Conservation (phyloP, 306 rosid genomes). For the Pachyrhizus erosus region DNA sequence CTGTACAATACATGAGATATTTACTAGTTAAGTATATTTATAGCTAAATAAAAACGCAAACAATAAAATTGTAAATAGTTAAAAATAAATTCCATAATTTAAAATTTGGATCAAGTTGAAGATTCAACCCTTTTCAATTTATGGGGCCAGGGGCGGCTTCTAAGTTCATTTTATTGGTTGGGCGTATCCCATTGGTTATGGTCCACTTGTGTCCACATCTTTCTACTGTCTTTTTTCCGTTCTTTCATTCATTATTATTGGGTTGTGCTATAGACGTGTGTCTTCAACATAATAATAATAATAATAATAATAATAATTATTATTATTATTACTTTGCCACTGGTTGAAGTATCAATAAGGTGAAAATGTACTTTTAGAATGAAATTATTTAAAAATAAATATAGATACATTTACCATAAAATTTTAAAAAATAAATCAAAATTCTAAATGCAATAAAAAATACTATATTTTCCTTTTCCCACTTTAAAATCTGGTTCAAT, state of each 20-base stretch:
- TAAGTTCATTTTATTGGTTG: conserved; percentile 23
- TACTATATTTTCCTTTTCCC: neutral
- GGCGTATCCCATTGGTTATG: neutral
- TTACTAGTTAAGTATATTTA: neutral
- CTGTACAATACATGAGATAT: neutral
- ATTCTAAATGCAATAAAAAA: neutral
- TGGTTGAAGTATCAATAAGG: too few relatives aligned
- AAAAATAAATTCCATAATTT: neutral
- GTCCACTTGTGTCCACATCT: conserved; percentile 31
- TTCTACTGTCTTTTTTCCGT: neutral
- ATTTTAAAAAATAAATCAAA: neutral
- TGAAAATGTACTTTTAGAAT: too few relatives aligned
- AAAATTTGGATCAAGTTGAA: neutral
- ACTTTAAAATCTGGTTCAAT: neutral
- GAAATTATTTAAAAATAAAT: neutral
- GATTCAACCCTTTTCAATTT: neutral
- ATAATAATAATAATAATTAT: too few relatives aligned
- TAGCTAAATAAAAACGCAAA: neutral
- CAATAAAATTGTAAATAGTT: neutral
- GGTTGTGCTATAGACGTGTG: neutral
- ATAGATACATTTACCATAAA: neutral
- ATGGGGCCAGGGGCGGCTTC: conserved; percentile 1
- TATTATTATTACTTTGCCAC: too few relatives aligned
- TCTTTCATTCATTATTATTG: neutral
- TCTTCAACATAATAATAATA: neutral